Evolutionary conservation across 306 rosid species (phyloP).

Genomic region (Vigna radiata): DNA sequence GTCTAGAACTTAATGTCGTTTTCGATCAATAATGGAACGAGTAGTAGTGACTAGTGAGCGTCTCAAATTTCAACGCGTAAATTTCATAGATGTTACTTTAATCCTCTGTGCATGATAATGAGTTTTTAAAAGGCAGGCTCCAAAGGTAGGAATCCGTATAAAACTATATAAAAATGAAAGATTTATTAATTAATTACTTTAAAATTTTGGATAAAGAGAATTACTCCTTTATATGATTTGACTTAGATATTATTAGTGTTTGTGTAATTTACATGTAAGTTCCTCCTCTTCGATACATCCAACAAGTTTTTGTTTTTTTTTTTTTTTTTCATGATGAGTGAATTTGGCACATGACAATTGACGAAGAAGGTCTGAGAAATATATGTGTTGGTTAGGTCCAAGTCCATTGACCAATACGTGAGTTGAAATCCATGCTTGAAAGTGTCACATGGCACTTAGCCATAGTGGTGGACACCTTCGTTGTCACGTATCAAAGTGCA

Average conservation of each 20-base stretch:
- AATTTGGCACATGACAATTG: slow-evolving; percentile 36
- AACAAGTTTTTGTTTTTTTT: no score
- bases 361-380: slow-evolving; percentile 23
- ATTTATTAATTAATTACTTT: no score
- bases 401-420: slow-evolving; percentile 50
- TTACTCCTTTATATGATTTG: no score
- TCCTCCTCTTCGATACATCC: no score
- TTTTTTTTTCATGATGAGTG: no score
- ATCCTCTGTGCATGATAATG: background rate
- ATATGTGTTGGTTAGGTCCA: slow-evolving; percentile 52
- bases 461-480: slow-evolving; percentile 54
- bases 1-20: slow-evolving; percentile 26
- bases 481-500: slow-evolving; percentile 53
- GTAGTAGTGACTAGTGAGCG: background rate
- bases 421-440: slow-evolving; percentile 30
- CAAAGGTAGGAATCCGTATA: no score
- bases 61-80: slow-evolving; percentile 27
- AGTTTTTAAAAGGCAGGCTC: background rate
- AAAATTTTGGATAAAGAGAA: no score
- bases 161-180: no score
- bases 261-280: no score
- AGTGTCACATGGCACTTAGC: slow-evolving; percentile 22
- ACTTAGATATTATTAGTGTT: no score
- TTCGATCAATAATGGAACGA: slow-evolving; percentile 26
- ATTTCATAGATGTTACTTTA: background rate